Conservation (phyloP, 139 green algal genomes). For the Coccomyxa sp. region DNA sequence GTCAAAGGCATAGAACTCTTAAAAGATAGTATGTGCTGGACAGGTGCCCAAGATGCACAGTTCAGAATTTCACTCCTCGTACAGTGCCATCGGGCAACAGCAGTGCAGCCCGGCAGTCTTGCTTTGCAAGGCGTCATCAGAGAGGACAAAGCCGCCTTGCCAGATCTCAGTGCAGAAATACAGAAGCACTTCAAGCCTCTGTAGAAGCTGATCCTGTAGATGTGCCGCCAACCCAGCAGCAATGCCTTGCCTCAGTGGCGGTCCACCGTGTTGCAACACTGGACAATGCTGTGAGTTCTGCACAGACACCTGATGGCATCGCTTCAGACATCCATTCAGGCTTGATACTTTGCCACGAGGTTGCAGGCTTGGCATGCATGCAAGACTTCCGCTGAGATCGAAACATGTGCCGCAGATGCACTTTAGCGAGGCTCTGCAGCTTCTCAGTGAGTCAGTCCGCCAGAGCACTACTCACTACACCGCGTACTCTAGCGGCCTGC, state of each 20-base stretch:
- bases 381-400: not conserved
- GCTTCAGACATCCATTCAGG: not conserved
- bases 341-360: not conserved
- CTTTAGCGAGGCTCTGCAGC: slow-evolving; percentile 9
- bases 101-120: too few species aligned
- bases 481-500: slow-evolving; percentile 23
- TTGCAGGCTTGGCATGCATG: not conserved
- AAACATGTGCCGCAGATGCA: slow-evolving; percentile 5
- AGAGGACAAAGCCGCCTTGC: too few species aligned
- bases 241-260: not conserved
- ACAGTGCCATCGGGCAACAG: too few species aligned
- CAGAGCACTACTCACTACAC: not conserved
- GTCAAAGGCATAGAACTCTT: too few species aligned
- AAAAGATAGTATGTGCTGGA: too few species aligned
- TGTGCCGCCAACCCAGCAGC: too few species aligned
- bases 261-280: not conserved
- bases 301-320: not conserved
- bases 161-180: too few species aligned
- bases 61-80: too few species aligned
- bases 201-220: too few species aligned
- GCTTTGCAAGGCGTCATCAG: too few species aligned
- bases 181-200: too few species aligned
- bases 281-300: not conserved
- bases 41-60: too few species aligned
- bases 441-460: slow-evolving; percentile 15